Evolutionary conservation across 306 rosid species (phyloP).

Genomic region (Dalbergia cochinchinensis): DNA sequence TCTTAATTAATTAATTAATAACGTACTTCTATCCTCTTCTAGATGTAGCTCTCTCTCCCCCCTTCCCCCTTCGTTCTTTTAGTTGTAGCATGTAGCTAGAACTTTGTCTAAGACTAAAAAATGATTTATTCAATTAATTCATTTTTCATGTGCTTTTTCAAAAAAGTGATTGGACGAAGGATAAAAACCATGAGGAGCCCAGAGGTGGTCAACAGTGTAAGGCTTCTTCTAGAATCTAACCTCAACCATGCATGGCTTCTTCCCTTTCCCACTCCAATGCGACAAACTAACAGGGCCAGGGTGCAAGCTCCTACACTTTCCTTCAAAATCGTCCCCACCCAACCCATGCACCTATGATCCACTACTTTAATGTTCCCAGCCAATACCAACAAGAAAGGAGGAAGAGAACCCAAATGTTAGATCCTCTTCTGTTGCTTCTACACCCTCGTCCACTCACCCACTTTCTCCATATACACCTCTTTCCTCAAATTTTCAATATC

Average conservation of each 20-base stretch:
- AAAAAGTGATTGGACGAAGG: constrained; percentile 47
- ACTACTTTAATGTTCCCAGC: constrained; percentile 57
- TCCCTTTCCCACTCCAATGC: constrained; percentile 68
- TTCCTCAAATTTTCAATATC: constrained; percentile 56
- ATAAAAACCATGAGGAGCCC: constrained; percentile 62
- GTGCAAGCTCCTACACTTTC: constrained; percentile 54
- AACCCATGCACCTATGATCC: constrained; percentile 62
- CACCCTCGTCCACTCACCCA: constrained; percentile 58
- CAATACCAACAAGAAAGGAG: constrained; percentile 58
- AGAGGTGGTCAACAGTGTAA: constrained; percentile 49
- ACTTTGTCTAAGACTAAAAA: too few species aligned
- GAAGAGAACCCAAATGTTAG: constrained; percentile 60
- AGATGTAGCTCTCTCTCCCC: too few species aligned
- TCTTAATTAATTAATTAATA: too few species aligned
- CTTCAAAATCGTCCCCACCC: constrained; percentile 65
- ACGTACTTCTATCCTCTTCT: too few species aligned
- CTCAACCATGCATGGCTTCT: constrained; percentile 64
- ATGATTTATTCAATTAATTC: too few species aligned
- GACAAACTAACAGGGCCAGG: constrained; percentile 60
- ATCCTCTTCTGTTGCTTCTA: constrained; percentile 53
- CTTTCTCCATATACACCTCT: constrained; percentile 48
- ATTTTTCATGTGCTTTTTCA: constrained; percentile 34
- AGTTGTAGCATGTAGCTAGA: too few species aligned
- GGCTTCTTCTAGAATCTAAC: constrained; percentile 57
- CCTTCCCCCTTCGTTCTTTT: too few species aligned